Base-by-base conservation (phyloP, 2,329 filamentous ascomycete genomes). In the Venturia aucupariae region DNA sequence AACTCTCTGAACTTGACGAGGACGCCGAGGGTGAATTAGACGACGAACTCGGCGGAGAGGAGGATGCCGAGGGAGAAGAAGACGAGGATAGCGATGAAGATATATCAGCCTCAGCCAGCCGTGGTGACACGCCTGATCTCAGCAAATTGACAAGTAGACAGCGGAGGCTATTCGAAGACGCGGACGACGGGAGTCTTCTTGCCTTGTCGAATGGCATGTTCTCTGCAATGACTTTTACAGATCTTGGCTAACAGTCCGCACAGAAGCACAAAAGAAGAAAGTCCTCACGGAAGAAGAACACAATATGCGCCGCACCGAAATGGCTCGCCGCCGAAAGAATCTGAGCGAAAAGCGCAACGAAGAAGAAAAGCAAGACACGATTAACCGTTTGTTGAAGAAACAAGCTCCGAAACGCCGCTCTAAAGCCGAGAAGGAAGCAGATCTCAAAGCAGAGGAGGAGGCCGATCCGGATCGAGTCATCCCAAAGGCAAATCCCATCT, bases 371-470 rank as follows among this genome's bases (percentile, higher is more conserved):
- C 84, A 86, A 71, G 90, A 93, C 79, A 94, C 90, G 0, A 93
- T 94, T 82, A 92, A 94, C 79, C 92, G 92, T 71, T 85, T 94
- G 1, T 84, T 94, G 62, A 92, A 92, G 75, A 92, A 92, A 73
- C 90, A 92, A 73, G 89, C 90, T 0, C 87, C 90, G 30, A 92
- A 93, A 75, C 77, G 79, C 46, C 76, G 78, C 27, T 71, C 75
- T n/a, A 85, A 84, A 65, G 73, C 76, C 19, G 64, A 65, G n/a
- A 57, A 42, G 8, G 63, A 63, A 39, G 70, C 78, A 70, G 64
- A 74, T 57, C 71, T 73, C 35, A 73, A 74, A 15, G 74, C 74
- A 54, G 77, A 74, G 15, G 82, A 80, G 41, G 81, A 81, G 13
- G 80, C 79, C 11, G 82, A 82, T 60, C 76, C 73, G 0, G 82